These are phyloP conservation scores for Cucumis melo DNA, from an alignment of 306 rosid species.

Conservation along the genomic window DNA sequence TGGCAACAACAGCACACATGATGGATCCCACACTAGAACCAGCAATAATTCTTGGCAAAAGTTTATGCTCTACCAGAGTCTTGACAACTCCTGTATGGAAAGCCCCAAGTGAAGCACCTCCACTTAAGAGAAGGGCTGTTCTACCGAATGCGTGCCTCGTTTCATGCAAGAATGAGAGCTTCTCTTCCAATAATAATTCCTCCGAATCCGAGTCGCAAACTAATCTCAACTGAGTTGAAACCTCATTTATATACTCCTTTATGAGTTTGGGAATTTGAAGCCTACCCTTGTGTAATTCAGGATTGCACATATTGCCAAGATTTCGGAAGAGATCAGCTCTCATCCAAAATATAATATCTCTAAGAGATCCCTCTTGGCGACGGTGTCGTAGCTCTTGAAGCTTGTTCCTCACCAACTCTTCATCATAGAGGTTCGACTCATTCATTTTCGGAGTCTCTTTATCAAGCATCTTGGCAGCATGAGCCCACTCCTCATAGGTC, in stretches of 20 bases:
- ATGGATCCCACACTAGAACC: constrained; percentile 98
- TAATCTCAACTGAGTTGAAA: constrained; percentile 77
- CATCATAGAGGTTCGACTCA: constrained; percentile 74
- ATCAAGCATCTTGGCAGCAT: constrained; percentile 98
- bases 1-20: constrained; percentile 88
- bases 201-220: constrained; percentile 80
- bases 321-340: constrained; percentile 89
- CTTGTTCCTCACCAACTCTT: constrained; percentile 69
- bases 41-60: constrained; percentile 85
- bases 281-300: constrained; percentile 83
- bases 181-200: constrained; percentile 76
- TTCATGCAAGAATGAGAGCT: constrained; percentile 86
- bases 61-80: constrained; percentile 78
- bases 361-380: constrained; percentile 60
- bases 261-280: constrained; percentile 78
- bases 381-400: constrained; percentile 82
- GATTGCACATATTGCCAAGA: constrained; percentile 88
- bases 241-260: constrained; percentile 83
- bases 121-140: constrained; percentile 88
- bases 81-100: constrained; percentile 81
- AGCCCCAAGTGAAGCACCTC: constrained; percentile 97
- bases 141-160: constrained; percentile 95
- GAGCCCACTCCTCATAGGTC: constrained; percentile 98
- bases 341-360: constrained; percentile 88
- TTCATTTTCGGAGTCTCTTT: constrained; percentile 74